Conservation (phyloP, 2,329 filamentous ascomycete species). For the Curvularia sp. region DNA sequence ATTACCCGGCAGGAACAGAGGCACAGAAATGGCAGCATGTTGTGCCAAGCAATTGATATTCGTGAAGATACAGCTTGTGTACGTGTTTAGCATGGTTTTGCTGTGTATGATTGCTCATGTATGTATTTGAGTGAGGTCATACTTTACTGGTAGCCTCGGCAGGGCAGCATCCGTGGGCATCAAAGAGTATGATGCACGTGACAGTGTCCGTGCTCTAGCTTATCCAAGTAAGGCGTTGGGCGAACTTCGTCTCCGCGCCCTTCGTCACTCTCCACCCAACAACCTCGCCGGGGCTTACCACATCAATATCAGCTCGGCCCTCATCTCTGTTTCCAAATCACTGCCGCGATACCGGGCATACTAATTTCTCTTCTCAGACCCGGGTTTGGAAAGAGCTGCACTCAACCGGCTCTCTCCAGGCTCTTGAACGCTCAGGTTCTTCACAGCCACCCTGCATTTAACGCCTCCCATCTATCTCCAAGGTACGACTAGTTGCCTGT, state of each 20-base stretch:
- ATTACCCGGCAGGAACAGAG: neutral
- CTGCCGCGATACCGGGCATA: conserved; percentile 24
- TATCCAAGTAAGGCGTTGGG: conserved; percentile 23
- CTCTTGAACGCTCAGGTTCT: conserved; percentile 30
- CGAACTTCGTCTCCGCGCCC: conserved; percentile 20
- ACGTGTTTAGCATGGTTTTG: neutral
- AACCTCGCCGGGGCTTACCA: conserved; percentile 26
- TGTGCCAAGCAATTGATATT: neutral
- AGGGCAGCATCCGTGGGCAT: neutral
- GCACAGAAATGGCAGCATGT: neutral
- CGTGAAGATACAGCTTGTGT: neutral
- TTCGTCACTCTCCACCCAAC: conserved; percentile 30
- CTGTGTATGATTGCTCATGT: neutral
- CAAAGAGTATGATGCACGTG: conserved; percentile 12
- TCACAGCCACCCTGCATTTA: conserved; percentile 29
- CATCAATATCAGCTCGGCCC: conserved; percentile 27
- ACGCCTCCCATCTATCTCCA: conserved; percentile 29
- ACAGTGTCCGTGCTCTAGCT: conserved; percentile 18
- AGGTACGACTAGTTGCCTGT: conserved; percentile 40
- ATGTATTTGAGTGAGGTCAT: neutral
- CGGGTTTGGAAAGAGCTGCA: conserved; percentile 20
- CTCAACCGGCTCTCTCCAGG: conserved; percentile 25
- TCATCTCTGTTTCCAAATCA: conserved; percentile 31
- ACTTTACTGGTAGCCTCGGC: conserved; percentile 11
- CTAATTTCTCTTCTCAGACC: conserved; percentile 14